Percentiles rank a stretch among this genome's conserved stretches.
Conservation (phyloP, 495 filamentous ascomycete species). For the Penicillium parvum region DNA sequence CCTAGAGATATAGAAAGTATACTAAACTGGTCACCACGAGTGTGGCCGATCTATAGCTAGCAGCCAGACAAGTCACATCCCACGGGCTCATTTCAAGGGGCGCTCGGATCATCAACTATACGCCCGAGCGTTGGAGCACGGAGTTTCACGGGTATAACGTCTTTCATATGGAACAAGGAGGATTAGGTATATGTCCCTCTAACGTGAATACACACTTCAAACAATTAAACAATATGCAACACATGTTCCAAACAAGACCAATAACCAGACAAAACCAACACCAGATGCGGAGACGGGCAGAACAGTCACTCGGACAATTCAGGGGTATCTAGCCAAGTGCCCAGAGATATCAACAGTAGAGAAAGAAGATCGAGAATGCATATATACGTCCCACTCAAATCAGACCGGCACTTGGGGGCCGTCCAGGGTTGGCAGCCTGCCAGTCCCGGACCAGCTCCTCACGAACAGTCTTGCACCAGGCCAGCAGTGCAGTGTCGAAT, state of each 20-base stretch:
- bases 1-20: too few relatives aligned
- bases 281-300: conserved; percentile 19
- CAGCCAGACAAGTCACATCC: too few relatives aligned
- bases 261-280: conserved; percentile 12
- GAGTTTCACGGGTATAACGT: background rate
- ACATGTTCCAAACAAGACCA: conserved; percentile 17
- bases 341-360: conserved; percentile 10
- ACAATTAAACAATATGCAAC: conserved; percentile 9
- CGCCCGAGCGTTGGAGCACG: conserved; percentile 7
- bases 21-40: too few relatives aligned
- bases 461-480: conserved; percentile 73
- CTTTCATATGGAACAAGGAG: too few relatives aligned
- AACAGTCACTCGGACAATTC: conserved; percentile 23
- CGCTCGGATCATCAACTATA: conserved; percentile 13
- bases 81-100: conserved; percentile 10
- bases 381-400: conserved; percentile 15
- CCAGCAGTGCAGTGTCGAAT: conserved; percentile 73
- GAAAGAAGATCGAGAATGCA: conserved; percentile 4
- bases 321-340: conserved; percentile 33
- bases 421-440: conserved; percentile 35
- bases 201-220: conserved; percentile 6
- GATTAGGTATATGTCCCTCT: conserved; percentile 3
- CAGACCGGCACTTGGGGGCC: conserved; percentile 24
- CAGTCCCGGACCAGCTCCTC: conserved; percentile 68
- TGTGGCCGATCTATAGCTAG: background rate